Evolutionary conservation across 2,329 filamentous ascomycete species (phyloP).

Genomic region (Arthrobotrys megalospora): DNA sequence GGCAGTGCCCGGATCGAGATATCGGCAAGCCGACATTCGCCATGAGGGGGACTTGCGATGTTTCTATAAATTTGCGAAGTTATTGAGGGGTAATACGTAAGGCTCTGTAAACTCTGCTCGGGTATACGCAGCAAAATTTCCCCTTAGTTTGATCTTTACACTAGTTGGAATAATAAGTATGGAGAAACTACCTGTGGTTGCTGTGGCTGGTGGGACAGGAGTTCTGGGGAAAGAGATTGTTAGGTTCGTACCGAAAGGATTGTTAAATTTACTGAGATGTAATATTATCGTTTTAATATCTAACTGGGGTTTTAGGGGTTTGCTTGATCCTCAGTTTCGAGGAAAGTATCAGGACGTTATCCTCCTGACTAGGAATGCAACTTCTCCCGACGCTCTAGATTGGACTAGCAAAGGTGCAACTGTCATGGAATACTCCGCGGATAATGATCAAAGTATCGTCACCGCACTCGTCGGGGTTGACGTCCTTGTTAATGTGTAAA

Average conservation of each 20-base stretch:
- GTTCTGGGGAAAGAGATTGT: constrained; percentile 50
- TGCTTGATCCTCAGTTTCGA: constrained; percentile 50
- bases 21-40: constrained; percentile 9
- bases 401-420: constrained; percentile 35
- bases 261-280: not conserved
- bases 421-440: constrained; percentile 36
- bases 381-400: constrained; percentile 28
- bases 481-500: constrained; percentile 66
- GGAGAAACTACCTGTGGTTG: constrained; percentile 40
- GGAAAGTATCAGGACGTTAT: constrained; percentile 55
- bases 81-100: not conserved
- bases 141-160: too few species aligned
- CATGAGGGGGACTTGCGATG: not conserved
- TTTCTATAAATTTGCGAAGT: not conserved
- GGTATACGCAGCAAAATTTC: not conserved
- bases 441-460: constrained; percentile 61
- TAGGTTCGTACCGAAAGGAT: constrained; percentile 31
- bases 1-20: constrained; percentile 16
- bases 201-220: constrained; percentile 52
- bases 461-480: constrained; percentile 65
- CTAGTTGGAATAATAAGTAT: constrained; percentile 4
- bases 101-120: not conserved
- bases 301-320: constrained; percentile 12
- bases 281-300: constrained; percentile 2
- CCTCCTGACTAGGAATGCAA: constrained; percentile 41